Evolutionary conservation across 805 yeast species (phyloP), one percentile per base, ranked within the genome.

Genomic region (Kodamaea fukazawae): DNA sequence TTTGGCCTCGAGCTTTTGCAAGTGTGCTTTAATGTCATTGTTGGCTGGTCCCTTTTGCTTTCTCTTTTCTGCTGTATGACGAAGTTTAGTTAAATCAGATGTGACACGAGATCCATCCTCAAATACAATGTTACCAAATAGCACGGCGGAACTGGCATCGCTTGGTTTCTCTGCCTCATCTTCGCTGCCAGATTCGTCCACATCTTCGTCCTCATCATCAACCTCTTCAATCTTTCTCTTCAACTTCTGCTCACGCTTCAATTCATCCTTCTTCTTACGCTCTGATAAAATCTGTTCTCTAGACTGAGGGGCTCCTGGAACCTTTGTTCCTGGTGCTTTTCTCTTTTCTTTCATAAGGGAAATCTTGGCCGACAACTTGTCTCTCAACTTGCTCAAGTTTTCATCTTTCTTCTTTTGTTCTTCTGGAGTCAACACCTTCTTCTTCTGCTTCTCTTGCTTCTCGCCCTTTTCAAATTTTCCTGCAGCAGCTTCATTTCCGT

Each of bases 251-350:
- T 76, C 53, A 48, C 63, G 58, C 57, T 70, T 75, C 42, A 61
- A 50, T 40, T 72, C 76, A 38, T 67, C 73, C 45, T 70, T 72
- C 36, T 55, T 57, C 47, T 70, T 69, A 45, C 95, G 77, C 49
- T 80, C 85, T 27, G 75, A 80, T 39, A 86, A 64, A 36, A 86
- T 80, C 30, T 83, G 90, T 49, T 88, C 95, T 61, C 97, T 74
- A 8, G 91, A 86, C 43, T 81, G 75, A 11, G 90, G 89, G 0
- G 96, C 93, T 16, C 96, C 96, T 4, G 74, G 70, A 4, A 73
- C 79, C 33, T 79, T 82, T 1, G 90, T 68, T 2, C 98, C 98
- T 1, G 95, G 93, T 1, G 98, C 99, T 54, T 84, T 90, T 58
- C 99, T 80, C 62, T 78, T 84, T 40, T 82, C 89, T 49, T 81